Percentiles rank a stretch among this genome's conserved stretches.
Evolutionary conservation across 495 filamentous ascomycete genomes (phyloP).

Genomic region (Aspergillus ostianus): DNA sequence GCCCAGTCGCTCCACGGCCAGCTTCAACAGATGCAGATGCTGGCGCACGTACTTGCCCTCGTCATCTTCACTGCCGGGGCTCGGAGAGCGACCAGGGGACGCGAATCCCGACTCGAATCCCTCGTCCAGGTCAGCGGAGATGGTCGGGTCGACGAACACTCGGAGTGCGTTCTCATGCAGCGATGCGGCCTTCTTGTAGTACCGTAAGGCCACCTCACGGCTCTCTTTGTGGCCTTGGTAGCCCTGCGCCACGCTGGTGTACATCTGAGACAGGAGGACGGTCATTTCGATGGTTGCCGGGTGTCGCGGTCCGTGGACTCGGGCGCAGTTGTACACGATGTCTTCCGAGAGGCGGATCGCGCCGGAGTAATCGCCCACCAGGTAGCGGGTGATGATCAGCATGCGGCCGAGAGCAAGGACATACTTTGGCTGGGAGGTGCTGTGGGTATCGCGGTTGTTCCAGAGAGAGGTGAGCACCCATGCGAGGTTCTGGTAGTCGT

Average conservation of each 20-base stretch:
- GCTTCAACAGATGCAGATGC: constrained; percentile 39
- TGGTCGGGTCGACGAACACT: constrained; percentile 31
- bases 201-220: constrained; percentile 36
- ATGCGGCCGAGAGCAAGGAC: constrained; percentile 37
- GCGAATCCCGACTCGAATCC: constrained; percentile 14
- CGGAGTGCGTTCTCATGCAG: constrained; percentile 41
- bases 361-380: constrained; percentile 28
- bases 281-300: constrained; percentile 38
- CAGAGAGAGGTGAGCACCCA: constrained; percentile 36
- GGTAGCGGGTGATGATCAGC: constrained; percentile 38
- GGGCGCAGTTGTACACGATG: constrained; percentile 43
- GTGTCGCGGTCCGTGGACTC: constrained; percentile 37
- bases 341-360: constrained; percentile 40
- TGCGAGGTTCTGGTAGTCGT: constrained; percentile 38
- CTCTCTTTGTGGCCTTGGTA: constrained; percentile 33
- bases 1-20: constrained; percentile 38
- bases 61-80: constrained; percentile 11
- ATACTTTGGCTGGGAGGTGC: constrained; percentile 19
- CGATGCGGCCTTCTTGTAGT: constrained; percentile 40
- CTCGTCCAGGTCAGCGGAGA: constrained; percentile 24
- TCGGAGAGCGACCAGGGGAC: constrained; percentile 13
- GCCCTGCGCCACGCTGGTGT: constrained; percentile 34
- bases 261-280: constrained; percentile 37
- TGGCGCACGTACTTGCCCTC: constrained; percentile 35
- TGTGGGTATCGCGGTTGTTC: constrained; percentile 32